phyloP scores from a whole-genome alignment of 805 yeast species.

The Teunomyces kruisii region DNA sequence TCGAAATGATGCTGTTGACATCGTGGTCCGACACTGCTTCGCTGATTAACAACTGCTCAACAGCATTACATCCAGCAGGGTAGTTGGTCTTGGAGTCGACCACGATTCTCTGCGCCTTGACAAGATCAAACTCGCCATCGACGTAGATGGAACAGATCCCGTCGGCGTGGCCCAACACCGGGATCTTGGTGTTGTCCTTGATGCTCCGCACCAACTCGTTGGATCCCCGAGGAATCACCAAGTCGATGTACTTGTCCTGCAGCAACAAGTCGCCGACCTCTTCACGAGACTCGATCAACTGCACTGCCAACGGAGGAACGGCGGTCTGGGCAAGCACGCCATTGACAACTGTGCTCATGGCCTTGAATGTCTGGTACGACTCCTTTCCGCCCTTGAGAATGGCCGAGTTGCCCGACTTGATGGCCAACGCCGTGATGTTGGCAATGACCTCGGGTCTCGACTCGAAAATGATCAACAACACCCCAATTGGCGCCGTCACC shows the following conservation, averaged over 20 bases:
- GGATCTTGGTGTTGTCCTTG: slow-evolving; percentile 86
- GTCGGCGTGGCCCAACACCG: slow-evolving; percentile 98
- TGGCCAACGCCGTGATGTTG: slow-evolving; percentile 91
- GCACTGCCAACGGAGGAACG: slow-evolving; percentile 81
- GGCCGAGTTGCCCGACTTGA: slow-evolving; percentile 96
- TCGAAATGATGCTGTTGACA: slow-evolving; percentile 26
- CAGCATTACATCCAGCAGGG: slow-evolving; percentile 99
- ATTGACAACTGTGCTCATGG: slow-evolving; percentile 72
- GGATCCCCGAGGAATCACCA: slow-evolving; percentile 98
- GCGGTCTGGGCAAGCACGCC: slow-evolving; percentile 59
- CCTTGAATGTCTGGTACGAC: slow-evolving; percentile 77
- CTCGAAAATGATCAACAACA: slow-evolving; percentile 87
- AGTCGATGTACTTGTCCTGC: slow-evolving; percentile 88
- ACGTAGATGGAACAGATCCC: slow-evolving; percentile 91
- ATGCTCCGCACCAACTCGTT: slow-evolving; percentile 86
- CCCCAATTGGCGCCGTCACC: slow-evolving; percentile 94
- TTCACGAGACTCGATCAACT: slow-evolving; percentile 83
- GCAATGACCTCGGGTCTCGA: slow-evolving; percentile 98
- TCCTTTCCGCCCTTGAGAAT: slow-evolving; percentile 98
- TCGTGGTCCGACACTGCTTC: slow-evolving; percentile 32
- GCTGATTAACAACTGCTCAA: slow-evolving; percentile 77
- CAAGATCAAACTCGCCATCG: slow-evolving; percentile 73
- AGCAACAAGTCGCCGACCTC: slow-evolving; percentile 81
- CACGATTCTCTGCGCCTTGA: slow-evolving; percentile 71
- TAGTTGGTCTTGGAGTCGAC: slow-evolving; percentile 93